phyloP scores from a whole-genome alignment of 768 basidiomycete species.

The Tulasnella sp. region DNA sequence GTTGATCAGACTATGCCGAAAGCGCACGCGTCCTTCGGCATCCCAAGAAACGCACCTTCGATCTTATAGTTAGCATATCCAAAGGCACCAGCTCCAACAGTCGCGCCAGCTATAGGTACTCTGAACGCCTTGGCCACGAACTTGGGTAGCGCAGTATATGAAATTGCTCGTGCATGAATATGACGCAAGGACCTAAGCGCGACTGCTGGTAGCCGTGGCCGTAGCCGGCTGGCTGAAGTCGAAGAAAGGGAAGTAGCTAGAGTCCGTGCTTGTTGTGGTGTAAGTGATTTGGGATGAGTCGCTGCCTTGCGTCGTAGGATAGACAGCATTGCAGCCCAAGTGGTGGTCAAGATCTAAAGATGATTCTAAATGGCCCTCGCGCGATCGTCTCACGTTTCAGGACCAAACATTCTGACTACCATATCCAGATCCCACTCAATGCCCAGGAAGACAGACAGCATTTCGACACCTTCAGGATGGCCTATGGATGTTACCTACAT shows the following conservation, averaged over 20 bases:
- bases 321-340: conserved; percentile 1
- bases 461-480: conserved; percentile 37
- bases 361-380: too few species aligned
- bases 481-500: conserved; percentile 49
- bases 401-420: too few species aligned
- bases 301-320: conserved; percentile 6
- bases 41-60: conserved; percentile 51
- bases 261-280: neutral
- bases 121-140: conserved; percentile 81
- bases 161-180: conserved; percentile 63
- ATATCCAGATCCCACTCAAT: too few species aligned
- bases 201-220: neutral
- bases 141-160: conserved; percentile 81
- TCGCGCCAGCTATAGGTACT: conserved; percentile 79
- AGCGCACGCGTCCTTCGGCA: too few species aligned
- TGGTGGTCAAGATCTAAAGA: conserved; percentile 13
- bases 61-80: conserved; percentile 96
- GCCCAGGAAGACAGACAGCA: neutral
- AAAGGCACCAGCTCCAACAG: conserved; percentile 80
- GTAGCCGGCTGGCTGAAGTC: neutral
- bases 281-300: neutral
- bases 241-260: neutral
- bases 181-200: conserved; percentile 37
- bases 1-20: neutral
- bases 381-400: too few species aligned